A percentile compares a stretch with the other conserved stretches of the same genome.
These are phyloP conservation scores for Claviceps lovelessii DNA, from an alignment of 2,329 filamentous ascomycete genomes.

Conservation along the genomic window DNA sequence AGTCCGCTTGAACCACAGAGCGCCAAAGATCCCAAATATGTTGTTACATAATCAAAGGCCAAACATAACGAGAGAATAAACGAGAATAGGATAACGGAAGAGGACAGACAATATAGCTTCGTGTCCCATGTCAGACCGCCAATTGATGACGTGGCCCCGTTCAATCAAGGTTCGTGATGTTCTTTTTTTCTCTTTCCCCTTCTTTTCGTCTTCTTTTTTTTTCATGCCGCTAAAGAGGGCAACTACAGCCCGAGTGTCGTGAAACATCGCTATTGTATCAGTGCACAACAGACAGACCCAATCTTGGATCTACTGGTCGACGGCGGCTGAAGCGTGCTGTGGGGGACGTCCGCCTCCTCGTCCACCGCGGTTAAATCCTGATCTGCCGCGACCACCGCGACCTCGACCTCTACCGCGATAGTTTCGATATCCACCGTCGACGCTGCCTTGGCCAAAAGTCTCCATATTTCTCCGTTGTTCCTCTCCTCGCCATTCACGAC, in stretches of 20 bases:
- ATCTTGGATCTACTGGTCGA: slow-evolving; percentile 12
- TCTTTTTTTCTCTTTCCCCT: not conserved
- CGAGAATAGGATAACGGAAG: not conserved
- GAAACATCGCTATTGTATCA: not conserved
- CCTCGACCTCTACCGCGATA: slow-evolving; percentile 71
- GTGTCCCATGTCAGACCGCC: not conserved
- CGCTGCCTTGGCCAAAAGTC: slow-evolving; percentile 92
- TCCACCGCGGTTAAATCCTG: slow-evolving; percentile 25
- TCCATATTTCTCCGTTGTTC: slow-evolving; percentile 94
- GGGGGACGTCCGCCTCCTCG: slow-evolving; percentile 22
- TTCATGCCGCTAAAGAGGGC: not conserved
- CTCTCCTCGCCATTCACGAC: slow-evolving; percentile 78
- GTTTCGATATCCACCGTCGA: slow-evolving; percentile 66
- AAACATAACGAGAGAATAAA: not conserved
- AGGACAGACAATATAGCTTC: not conserved
- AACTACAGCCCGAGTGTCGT: not conserved
- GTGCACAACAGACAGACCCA: not conserved
- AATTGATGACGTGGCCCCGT: not conserved
- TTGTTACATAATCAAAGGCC: slow-evolving; percentile 18
- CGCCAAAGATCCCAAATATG: slow-evolving; percentile 7
- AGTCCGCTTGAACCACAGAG: slow-evolving; percentile 4
- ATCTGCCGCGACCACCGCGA: slow-evolving; percentile 39
- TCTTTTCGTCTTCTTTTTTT: not conserved
- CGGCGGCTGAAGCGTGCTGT: slow-evolving; percentile 16
- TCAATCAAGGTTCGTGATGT: not conserved